These are phyloP conservation scores for Tolypocladium paradoxum DNA, from an alignment of 2,329 filamentous ascomycete genomes.

Conservation along the genomic window DNA sequence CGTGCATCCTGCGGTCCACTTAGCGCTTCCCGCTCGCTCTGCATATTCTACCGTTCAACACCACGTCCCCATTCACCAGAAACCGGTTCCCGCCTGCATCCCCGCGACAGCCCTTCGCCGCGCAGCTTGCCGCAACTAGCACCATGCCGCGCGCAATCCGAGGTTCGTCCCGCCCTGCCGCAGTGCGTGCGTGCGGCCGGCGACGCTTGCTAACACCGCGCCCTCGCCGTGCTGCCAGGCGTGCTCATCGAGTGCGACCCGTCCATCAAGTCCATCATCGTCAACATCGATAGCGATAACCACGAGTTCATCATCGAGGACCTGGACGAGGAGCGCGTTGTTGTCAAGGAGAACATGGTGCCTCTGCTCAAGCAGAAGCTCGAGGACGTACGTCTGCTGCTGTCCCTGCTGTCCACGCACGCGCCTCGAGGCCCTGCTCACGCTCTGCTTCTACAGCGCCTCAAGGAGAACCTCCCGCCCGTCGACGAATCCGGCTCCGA, in stretches of 20 bases:
- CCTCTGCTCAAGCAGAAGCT: constrained; percentile 55
- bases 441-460: constrained; percentile 22
- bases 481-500: constrained; percentile 43
- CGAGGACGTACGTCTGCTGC: constrained; percentile 47
- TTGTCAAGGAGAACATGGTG: constrained; percentile 67
- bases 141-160: constrained; percentile 47
- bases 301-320: constrained; percentile 73
- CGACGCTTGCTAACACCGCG: constrained; percentile 4
- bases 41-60: not conserved
- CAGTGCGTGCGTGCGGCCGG: not conserved
- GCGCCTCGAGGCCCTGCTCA: not conserved
- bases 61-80: not conserved
- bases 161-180: constrained; percentile 26
- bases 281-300: constrained; percentile 59
- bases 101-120: not conserved
- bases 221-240: constrained; percentile 28
- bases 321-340: constrained; percentile 63
- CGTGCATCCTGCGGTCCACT: not conserved
- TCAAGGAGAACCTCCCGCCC: constrained; percentile 40
- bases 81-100: not conserved
- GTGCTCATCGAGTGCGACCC: constrained; percentile 73
- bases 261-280: constrained; percentile 78
- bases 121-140: not conserved
- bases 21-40: too few species aligned
- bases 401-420: not conserved